Evolutionary conservation across 306 rosid genomes (phyloP), one percentile per base, ranked within the genome.

Genomic region (Urtica urens): DNA sequence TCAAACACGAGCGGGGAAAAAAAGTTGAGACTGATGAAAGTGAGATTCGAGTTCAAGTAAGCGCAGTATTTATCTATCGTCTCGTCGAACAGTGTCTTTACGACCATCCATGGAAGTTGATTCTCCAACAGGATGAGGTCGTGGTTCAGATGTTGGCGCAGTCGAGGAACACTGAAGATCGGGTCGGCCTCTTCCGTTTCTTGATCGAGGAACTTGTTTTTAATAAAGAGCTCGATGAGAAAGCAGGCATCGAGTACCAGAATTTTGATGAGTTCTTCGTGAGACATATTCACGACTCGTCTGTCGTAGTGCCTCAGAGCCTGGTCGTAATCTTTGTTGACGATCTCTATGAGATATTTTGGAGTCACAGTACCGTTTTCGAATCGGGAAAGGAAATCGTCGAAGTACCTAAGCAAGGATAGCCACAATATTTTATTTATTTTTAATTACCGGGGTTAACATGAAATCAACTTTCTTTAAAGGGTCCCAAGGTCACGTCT

Each of bases 211-310:
- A 4, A 2, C 9, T 37, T 0, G 28, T n/a, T n/a, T 25, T 22
- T 58, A 0, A 49, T 42, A 35, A 66, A 51, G 2, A 66, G 35
- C 29, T 66, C 60, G 3, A 51, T 2, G n/a, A 67, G 15, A 21
- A 67, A 67, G 37, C 72, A 67, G 7, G 48, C 67, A 16, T 35
- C 40, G 10, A 35, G 41, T 58, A 8, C 33, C 63, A 60, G 24
- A 8, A 67, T 50, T 16, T 55, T 33, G 2, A 48, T 4, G 10
- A 67, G 49, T 1, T 54, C 28, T 1, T n/a, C 5, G 4, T 13
- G 0, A 7, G 1, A 7, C 20, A 33, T 24, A 3, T 4, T 19
- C n/a, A n/a, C 7, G 49, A 21, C 16, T 31, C 2, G 9, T 23
- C 35, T 0, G 42, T 47, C n/a, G 10, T 53, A 67, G 41, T 15